Evolutionary conservation across 495 filamentous ascomycete genomes (phyloP).

Genomic region (Penicillium paradoxum): DNA sequence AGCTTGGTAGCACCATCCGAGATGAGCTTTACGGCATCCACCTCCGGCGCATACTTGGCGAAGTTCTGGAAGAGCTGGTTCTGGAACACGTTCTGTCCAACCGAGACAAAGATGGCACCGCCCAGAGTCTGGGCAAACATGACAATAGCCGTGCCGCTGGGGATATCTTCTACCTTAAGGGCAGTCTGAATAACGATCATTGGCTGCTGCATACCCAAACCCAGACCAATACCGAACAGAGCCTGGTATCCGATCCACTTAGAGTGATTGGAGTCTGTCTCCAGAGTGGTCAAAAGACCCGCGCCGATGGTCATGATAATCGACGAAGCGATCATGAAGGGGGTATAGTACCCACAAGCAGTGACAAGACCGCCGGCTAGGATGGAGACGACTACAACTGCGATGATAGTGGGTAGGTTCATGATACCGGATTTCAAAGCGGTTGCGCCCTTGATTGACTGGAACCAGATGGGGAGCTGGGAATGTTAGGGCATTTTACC

Average conservation of each 20-base stretch:
- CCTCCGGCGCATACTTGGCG: conserved; percentile 40
- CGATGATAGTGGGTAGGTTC: conserved; percentile 69
- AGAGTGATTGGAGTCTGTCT: conserved; percentile 44
- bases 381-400: conserved; percentile 56
- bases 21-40: conserved; percentile 48
- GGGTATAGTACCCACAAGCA: conserved; percentile 67
- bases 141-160: conserved; percentile 60
- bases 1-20: conserved; percentile 65
- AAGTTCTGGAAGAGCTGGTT: conserved; percentile 62
- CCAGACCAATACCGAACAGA: conserved; percentile 63
- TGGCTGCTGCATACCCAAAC: conserved; percentile 62
- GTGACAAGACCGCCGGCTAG: conserved; percentile 57
- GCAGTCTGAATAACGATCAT: conserved; percentile 67
- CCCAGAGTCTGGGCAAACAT: conserved; percentile 70
- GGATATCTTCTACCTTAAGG: conserved; percentile 54
- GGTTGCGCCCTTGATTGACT: conserved; percentile 66
- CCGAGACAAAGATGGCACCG: conserved; percentile 67
- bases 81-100: conserved; percentile 73
- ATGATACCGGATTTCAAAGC: conserved; percentile 71
- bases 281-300: conserved; percentile 64
- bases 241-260: conserved; percentile 79
- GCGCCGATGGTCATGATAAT: conserved; percentile 60
- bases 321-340: conserved; percentile 60
- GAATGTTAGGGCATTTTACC: conserved; percentile 10
- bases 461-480: conserved; percentile 85